Evolutionary conservation across 345 rosid species (phyloP).

Genomic region (Arabis hirsuta): DNA sequence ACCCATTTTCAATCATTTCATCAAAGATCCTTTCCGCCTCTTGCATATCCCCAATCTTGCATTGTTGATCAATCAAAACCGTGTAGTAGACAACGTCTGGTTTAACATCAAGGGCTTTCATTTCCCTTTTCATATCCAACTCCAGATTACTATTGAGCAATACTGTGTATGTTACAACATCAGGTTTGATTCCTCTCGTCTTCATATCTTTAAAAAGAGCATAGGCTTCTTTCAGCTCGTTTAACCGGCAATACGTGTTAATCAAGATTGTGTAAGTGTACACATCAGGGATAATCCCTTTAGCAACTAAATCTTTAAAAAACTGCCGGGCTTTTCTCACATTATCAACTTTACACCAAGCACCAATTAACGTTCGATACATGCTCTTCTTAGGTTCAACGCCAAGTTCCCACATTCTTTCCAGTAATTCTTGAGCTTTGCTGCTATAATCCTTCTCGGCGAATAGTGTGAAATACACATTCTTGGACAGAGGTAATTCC

Average conservation of each 20-base stretch:
- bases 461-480: constrained; percentile 57
- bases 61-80: constrained; percentile 57
- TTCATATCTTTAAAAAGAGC: constrained; percentile 24
- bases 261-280: constrained; percentile 68
- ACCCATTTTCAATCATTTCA: constrained; percentile 59
- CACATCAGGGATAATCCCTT: constrained; percentile 55
- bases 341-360: constrained; percentile 54
- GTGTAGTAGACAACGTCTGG: constrained; percentile 68
- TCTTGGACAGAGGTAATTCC: constrained; percentile 46
- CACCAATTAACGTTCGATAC: constrained; percentile 56
- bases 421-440: constrained; percentile 48
- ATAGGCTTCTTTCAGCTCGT: constrained; percentile 19
- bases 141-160: constrained; percentile 48
- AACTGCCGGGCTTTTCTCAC: constrained; percentile 49
- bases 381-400: constrained; percentile 50
- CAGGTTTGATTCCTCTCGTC: constrained; percentile 56
- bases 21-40: constrained; percentile 53
- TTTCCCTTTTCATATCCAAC: constrained; percentile 48
- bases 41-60: constrained; percentile 54
- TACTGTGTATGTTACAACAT: constrained; percentile 63
- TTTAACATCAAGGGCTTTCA: constrained; percentile 51
- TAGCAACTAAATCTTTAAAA: constrained; percentile 42
- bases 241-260: constrained; percentile 53
- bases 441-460: constrained; percentile 42
- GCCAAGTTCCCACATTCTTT: constrained; percentile 51